Evolutionary conservation across 306 rosid species (phyloP).

Genomic region (Fagus crenata): DNA sequence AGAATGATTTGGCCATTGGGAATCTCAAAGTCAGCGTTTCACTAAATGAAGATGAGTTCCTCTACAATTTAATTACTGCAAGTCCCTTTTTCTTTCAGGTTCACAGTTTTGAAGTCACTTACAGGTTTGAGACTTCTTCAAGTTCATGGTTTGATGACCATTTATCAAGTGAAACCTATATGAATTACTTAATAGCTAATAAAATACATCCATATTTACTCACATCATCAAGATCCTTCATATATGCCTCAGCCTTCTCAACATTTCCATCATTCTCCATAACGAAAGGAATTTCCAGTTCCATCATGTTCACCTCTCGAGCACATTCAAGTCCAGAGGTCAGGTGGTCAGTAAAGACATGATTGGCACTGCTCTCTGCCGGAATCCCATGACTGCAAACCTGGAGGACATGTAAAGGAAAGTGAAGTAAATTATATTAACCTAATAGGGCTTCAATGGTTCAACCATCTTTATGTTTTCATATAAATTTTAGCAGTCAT

Average conservation of each 20-base stretch:
- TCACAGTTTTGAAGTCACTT: slow-evolving; percentile 1
- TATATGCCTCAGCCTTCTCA: slow-evolving; percentile 77
- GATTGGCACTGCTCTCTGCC: slow-evolving; percentile 38
- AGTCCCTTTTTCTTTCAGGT: neutral
- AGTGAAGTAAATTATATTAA: slow-evolving; percentile 11
- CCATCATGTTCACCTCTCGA: slow-evolving; percentile 42
- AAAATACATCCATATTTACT: slow-evolving; percentile 39
- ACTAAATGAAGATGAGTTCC: neutral
- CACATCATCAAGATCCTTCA: slow-evolving; percentile 86
- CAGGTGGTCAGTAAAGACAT: slow-evolving; percentile 27
- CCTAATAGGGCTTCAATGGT: slow-evolving; percentile 14
- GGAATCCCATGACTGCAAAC: slow-evolving; percentile 37
- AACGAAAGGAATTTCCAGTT: slow-evolving; percentile 46
- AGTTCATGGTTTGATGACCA: slow-evolving; percentile 1
- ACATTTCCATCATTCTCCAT: slow-evolving; percentile 66
- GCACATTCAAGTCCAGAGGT: slow-evolving; percentile 42
- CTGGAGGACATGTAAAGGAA: slow-evolving; percentile 14
- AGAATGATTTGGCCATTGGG: too few relatives aligned
- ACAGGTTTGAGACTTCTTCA: neutral
- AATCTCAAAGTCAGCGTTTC: neutral
- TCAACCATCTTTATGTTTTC: slow-evolving; percentile 13
- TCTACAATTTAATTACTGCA: neutral
- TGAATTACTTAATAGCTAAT: slow-evolving; percentile 16
- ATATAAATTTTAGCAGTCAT: slow-evolving; percentile 20
- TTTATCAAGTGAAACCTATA: slow-evolving; percentile 3